Conservation (phyloP, 192 early-diverging fungal genomes). For the Kickxella alabastrina region DNA sequence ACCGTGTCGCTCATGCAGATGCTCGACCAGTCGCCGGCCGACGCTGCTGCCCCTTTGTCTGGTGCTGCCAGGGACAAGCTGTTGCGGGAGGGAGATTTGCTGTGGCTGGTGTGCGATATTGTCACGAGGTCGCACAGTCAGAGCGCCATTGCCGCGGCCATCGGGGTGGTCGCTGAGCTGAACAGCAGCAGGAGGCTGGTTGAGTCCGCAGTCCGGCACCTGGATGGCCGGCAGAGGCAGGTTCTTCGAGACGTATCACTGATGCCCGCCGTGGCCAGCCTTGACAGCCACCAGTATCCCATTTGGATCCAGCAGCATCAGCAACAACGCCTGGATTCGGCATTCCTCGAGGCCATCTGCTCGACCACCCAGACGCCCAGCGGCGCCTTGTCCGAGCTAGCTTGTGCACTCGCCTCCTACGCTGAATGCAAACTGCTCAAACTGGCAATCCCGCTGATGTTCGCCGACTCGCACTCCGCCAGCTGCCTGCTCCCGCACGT, state of each 20-base stretch:
- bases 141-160: slow-evolving; percentile 18
- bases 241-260: slow-evolving; percentile 13
- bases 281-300: not conserved
- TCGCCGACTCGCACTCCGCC: slow-evolving; percentile 26
- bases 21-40: slow-evolving; percentile 2
- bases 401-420: slow-evolving; percentile 21
- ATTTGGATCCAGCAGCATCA: slow-evolving; percentile 7
- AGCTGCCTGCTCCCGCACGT: slow-evolving; percentile 30
- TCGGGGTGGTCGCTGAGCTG: slow-evolving; percentile 14
- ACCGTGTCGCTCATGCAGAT: slow-evolving; percentile 13
- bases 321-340: slow-evolving; percentile 12
- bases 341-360: slow-evolving; percentile 25
- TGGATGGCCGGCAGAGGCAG: slow-evolving; percentile 17
- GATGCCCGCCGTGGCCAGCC: slow-evolving; percentile 17
- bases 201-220: slow-evolving; percentile 1
- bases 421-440: slow-evolving; percentile 14
- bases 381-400: slow-evolving; percentile 28
- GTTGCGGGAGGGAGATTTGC: slow-evolving; percentile 15
- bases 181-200: not conserved
- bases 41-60: not conserved
- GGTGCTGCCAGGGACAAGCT: slow-evolving; percentile 2
- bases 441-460: slow-evolving; percentile 20
- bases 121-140: slow-evolving; percentile 15
- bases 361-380: slow-evolving; percentile 3
- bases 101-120: slow-evolving; percentile 22